These are phyloP conservation scores for Conidiobolus coronatus DNA, from an alignment of 371 early-diverging fungal species.

Conservation along the genomic window DNA sequence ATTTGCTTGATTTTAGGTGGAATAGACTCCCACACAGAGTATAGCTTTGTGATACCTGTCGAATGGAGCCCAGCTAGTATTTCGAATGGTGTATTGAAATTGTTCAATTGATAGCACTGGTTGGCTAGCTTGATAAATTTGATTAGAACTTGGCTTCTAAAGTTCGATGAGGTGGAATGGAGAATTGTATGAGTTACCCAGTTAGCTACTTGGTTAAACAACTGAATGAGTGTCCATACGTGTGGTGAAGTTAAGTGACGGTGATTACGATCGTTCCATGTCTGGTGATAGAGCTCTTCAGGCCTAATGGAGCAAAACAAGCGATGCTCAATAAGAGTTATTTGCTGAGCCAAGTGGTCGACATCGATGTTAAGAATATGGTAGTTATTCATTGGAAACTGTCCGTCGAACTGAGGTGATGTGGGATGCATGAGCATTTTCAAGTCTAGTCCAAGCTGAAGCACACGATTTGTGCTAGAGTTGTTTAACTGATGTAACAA, in stretches of 20 bases:
- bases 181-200: constrained; percentile 23
- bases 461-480: neutral
- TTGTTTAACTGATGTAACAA: neutral
- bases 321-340: constrained; percentile 32
- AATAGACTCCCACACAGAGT: constrained; percentile 16
- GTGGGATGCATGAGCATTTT: neutral
- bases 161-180: constrained; percentile 10
- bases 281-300: constrained; percentile 26
- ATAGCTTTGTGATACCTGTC: constrained; percentile 22
- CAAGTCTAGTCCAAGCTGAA: neutral
- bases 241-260: constrained; percentile 13
- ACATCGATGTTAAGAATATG: constrained; percentile 14
- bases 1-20: constrained; percentile 13
- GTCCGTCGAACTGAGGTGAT: neutral
- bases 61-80: constrained; percentile 29
- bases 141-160: constrained; percentile 19
- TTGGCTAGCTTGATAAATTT: constrained; percentile 25
- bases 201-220: constrained; percentile 34
- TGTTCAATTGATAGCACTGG: constrained; percentile 22
- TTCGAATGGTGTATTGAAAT: constrained; percentile 34
- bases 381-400: neutral
- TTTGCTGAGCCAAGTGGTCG: constrained; percentile 22
- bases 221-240: constrained; percentile 21
- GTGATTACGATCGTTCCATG: constrained; percentile 11
- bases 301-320: constrained; percentile 20